phyloP scores from a whole-genome alignment of 78 protist species.

The Tieghemostelium lacteum region DNA sequence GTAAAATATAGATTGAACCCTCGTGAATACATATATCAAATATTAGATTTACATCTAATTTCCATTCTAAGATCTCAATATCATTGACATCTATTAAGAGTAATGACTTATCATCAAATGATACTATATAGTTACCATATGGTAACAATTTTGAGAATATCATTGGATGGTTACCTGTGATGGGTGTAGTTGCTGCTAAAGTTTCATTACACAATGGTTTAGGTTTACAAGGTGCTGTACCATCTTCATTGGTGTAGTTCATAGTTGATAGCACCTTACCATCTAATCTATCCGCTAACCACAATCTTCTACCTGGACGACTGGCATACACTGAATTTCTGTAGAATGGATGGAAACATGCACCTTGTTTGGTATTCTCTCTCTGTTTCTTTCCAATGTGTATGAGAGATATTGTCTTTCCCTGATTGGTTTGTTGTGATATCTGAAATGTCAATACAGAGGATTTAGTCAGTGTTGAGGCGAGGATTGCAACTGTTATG shows the following conservation, averaged over 20 bases:
- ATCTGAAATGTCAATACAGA: constrained; percentile 27
- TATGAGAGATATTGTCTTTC: constrained; percentile 3
- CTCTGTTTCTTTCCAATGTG: constrained; percentile 61
- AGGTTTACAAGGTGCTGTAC: neutral
- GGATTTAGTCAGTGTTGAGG: constrained; percentile 50
- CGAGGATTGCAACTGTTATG: constrained; percentile 12
- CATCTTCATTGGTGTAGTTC: constrained; percentile 50
- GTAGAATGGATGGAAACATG: constrained; percentile 60
- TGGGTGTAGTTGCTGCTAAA: neutral
- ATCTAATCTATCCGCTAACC: constrained; percentile 60
- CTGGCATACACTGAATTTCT: constrained; percentile 31
- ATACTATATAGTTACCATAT: constrained; percentile 40
- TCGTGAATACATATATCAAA: constrained; percentile 35
- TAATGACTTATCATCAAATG: constrained; percentile 50
- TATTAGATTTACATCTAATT: constrained; percentile 21
- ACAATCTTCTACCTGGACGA: constrained; percentile 59
- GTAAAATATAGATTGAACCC: constrained; percentile 49
- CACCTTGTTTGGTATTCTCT: constrained; percentile 75
- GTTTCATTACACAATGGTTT: neutral
- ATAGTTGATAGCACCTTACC: constrained; percentile 66
- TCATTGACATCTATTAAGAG: constrained; percentile 46
- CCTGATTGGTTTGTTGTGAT: neutral
- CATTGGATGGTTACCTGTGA: neutral
- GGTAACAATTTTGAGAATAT: constrained; percentile 60
- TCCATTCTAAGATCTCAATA: constrained; percentile 68